Evolutionary conservation across 768 basidiomycete species (phyloP), one percentile per base, ranked within the genome.

Genomic region (Podaxis pistillaris): DNA sequence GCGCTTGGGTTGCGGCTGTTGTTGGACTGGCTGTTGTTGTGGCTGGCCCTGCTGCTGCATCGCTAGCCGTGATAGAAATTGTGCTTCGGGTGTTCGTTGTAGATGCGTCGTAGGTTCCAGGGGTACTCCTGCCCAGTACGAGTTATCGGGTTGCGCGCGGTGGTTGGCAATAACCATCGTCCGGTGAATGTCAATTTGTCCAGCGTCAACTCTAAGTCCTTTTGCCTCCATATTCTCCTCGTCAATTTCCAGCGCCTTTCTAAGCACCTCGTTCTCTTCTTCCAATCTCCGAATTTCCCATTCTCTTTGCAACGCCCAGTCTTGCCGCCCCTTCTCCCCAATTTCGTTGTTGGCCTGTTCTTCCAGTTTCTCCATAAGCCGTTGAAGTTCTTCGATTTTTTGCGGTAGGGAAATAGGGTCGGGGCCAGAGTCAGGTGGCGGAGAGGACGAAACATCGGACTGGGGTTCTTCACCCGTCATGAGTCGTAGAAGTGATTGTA

Each of bases 221-320:
- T 78, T 80, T 49, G 80, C 81, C 1, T 74, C 74, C 58, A 89
- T 77, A 44, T 77, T 81, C 26, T 73, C 80, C 38, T 79, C 73
- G 73, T 91, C 89, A 64, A 98, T 94, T 17, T 84, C 86, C 51
- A 99, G 77, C 74, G 90, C 72, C 68, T 81, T 80, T 55, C 96
- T 81, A 55, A 99, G 76, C 60, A 86, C 82, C 49, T 84, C 82
- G 70, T 99, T 99, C 76, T 98, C 96, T 55, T 77, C 77, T 72
- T 90, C 88, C 47, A 99, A 76, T 54, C 95, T 83, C 9, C 81
- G 69, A 57, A 99, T 93, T 76, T 98, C 97, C 64, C 78, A 76
- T 72, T 98, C 96, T 64, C 97, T 84, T 72, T 94, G 92, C 63
- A 89, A 66, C 1, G 91, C 88, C 93, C 96, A 98, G 73, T 98